Evolutionary conservation across 177 flowering plant genomes (phyloP).

Genomic region (Vitis hybrid): DNA sequence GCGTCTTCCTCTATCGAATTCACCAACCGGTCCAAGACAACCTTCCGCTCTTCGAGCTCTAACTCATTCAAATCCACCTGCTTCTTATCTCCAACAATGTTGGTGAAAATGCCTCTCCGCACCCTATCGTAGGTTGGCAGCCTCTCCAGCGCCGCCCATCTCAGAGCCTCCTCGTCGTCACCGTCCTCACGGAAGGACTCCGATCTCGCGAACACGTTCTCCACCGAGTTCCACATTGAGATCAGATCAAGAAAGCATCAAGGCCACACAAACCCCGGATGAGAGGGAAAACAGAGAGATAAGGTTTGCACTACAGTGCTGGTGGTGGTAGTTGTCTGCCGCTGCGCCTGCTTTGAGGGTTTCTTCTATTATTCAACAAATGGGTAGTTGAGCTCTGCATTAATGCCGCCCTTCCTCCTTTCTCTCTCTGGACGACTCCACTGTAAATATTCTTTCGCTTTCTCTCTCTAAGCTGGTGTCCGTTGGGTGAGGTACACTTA

Average conservation of each 20-base stretch:
- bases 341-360: too few species aligned
- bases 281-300: conserved; percentile 1
- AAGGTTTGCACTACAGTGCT: conserved; percentile 1
- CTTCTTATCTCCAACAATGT: conserved; percentile 53
- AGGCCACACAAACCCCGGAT: not conserved
- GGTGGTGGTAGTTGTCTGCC: conserved; percentile 6
- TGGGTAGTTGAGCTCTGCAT: conserved; percentile 47
- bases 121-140: conserved; percentile 77
- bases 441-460: not conserved
- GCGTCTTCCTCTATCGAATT: conserved; percentile 57
- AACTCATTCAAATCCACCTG: conserved; percentile 61
- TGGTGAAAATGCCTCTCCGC: conserved; percentile 70
- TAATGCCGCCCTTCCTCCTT: conserved; percentile 33
- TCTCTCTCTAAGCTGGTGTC: not conserved
- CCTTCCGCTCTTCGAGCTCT: conserved; percentile 48
- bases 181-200: conserved; percentile 58
- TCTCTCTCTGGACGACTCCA: not conserved
- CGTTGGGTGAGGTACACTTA: conserved; percentile 7
- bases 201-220: conserved; percentile 58
- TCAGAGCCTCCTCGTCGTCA: conserved; percentile 82
- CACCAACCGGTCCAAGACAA: conserved; percentile 66
- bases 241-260: not conserved
- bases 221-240: conserved; percentile 79
- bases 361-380: too few species aligned
- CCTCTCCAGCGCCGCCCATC: conserved; percentile 95